Conservation (phyloP, 2,329 filamentous ascomycete species). For the Colletotrichum theobromicola region DNA sequence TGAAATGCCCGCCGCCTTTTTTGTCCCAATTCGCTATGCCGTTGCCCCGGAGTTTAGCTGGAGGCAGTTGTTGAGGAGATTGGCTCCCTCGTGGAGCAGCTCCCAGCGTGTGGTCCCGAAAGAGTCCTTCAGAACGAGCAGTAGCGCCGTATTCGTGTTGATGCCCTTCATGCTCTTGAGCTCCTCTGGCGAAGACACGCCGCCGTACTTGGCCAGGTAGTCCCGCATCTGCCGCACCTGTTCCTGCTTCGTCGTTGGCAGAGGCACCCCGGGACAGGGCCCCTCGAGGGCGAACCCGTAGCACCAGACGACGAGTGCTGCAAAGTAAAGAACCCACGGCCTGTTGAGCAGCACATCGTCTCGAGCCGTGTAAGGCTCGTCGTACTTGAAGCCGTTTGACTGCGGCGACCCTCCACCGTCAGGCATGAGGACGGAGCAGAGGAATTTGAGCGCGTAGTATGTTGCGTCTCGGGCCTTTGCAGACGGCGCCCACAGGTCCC, state of each 20-base stretch:
- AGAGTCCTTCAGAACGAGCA: constrained; percentile 81
- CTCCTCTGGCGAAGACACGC: constrained; percentile 76
- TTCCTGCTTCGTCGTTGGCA: constrained; percentile 65
- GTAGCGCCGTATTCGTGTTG: constrained; percentile 81
- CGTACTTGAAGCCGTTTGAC: constrained; percentile 43
- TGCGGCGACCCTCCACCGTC: constrained; percentile 38
- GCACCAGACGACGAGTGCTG: constrained; percentile 90
- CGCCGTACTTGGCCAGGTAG: constrained; percentile 76
- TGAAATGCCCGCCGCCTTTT: neutral
- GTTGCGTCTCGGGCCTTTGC: constrained; percentile 89
- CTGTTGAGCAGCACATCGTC: constrained; percentile 91
- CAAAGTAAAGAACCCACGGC: constrained; percentile 95
- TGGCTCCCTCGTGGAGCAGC: constrained; percentile 84
- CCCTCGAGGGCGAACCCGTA: constrained; percentile 94
- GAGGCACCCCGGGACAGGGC: constrained; percentile 59
- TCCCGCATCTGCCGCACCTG: constrained; percentile 79
- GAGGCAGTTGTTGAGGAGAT: constrained; percentile 82
- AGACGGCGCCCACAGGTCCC: constrained; percentile 86
- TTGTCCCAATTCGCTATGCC: neutral
- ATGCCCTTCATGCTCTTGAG: constrained; percentile 75
- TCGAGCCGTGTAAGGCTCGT: constrained; percentile 74
- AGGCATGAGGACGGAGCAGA: constrained; percentile 81
- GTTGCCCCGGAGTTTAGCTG: constrained; percentile 48
- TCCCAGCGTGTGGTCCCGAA: constrained; percentile 91
- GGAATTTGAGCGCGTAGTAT: constrained; percentile 89